Base-by-base conservation (phyloP, 2,329 filamentous ascomycete genomes). In the Arachnomyces sp. region DNA sequence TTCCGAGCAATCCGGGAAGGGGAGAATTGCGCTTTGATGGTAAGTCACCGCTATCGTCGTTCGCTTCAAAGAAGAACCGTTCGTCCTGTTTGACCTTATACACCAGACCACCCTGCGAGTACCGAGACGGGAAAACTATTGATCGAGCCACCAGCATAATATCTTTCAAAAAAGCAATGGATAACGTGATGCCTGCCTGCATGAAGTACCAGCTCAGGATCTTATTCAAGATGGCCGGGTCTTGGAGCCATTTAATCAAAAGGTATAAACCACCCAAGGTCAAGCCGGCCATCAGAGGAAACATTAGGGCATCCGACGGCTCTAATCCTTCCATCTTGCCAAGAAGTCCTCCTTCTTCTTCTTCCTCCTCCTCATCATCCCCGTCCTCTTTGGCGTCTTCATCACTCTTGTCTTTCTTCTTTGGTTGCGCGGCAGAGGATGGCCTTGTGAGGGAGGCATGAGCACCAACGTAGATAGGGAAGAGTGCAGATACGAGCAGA, bases 401-500 rank as follows among this genome's bases (percentile, higher is more conserved):
- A 25, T 48, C 46, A 7, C 56, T 52, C 50, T 64, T 61, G 37
- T 66, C 66, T 40, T 67, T 68, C 54, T 76, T 77, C 9, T 69
- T 56, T 1, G 78, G 74, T 52, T 75, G 75, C 8, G 73, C 80
- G 1, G 90, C 89, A 1, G 89, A 94, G 0, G 84, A 79, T 1
- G 90, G 90, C 13, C 87, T 77, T 11, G 83, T 81, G 14, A 96
- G 75, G 1, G 89, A 84, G n/a, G 84, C 86, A 61, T 95, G 85
- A 7, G 88, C 79, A 35, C 85, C 86, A 4, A 86, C 73, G 63
- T 85, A 92, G 56, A 95, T 94, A 39, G 88, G 86, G 46, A 84
- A 80, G 12, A 95, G 63, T 11, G 88, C 82, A 18, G 85, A 82
- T 44, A 80, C 55, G 39, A 84, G 65, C 9, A 84, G 66, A 57